A percentile compares a stretch with the other conserved stretches of the same genome.
These are phyloP conservation scores for Citrus cavaleriei DNA, from an alignment of 345 rosid genomes.

Conservation along the genomic window DNA sequence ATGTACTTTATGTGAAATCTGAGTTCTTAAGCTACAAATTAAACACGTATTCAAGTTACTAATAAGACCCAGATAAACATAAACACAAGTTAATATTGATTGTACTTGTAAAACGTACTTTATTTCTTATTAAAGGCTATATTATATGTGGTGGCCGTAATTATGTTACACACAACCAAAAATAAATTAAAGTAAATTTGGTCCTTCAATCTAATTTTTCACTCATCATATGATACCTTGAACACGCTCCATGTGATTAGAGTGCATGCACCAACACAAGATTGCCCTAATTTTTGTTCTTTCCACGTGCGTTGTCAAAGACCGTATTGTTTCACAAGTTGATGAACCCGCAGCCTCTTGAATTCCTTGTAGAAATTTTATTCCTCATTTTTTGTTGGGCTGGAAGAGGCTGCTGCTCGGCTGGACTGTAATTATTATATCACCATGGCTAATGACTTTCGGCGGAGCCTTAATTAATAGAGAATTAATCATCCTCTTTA, in stretches of 20 bases:
- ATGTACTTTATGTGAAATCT: too few species aligned
- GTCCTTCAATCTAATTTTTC: background rate
- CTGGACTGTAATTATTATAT: slow-evolving; percentile 10
- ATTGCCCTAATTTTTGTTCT: background rate
- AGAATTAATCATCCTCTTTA: slow-evolving; percentile 8
- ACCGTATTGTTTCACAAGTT: background rate
- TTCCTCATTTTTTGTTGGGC: background rate
- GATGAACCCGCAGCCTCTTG: slow-evolving; percentile 1
- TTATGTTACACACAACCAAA: background rate
- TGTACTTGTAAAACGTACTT: background rate
- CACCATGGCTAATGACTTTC: slow-evolving; percentile 22
- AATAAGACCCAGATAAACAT: too few species aligned
- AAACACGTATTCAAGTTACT: too few species aligned
- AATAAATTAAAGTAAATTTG: background rate
- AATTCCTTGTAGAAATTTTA: background rate
- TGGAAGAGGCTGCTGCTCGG: background rate
- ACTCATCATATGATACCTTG: background rate
- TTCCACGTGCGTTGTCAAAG: slow-evolving; percentile 20
- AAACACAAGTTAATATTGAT: background rate
- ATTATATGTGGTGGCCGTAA: background rate
- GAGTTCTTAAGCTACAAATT: too few species aligned
- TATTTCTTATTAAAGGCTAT: background rate
- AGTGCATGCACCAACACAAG: background rate
- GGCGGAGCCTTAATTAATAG: slow-evolving; percentile 20
- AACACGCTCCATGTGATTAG: background rate